phyloP scores from a whole-genome alignment of 352 stramenopile genomes.

The Phytophthora aleatoria region DNA sequence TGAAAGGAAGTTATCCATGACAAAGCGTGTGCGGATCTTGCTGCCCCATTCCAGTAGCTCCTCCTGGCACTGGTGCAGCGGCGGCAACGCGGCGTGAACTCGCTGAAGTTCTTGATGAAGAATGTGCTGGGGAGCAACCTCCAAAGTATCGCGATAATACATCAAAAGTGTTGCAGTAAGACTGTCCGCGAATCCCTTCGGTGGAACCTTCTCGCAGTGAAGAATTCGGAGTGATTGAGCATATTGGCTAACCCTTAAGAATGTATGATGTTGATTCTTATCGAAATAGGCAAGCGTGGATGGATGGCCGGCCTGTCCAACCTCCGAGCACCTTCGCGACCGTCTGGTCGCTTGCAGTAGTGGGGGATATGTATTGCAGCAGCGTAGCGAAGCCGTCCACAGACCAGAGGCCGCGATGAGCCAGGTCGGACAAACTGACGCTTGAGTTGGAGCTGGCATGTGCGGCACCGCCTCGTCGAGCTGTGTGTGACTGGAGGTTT shows the following conservation, averaged over 20 bases:
- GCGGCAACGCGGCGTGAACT: background rate
- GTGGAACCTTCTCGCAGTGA: slow-evolving; percentile 3
- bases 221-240: background rate
- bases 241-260: background rate
- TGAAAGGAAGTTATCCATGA: slow-evolving; percentile 9
- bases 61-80: background rate
- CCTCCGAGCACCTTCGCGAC: slow-evolving; percentile 23
- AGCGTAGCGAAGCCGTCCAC: slow-evolving; percentile 28
- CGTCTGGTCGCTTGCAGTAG: slow-evolving; percentile 17
- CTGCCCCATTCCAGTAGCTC: slow-evolving; percentile 6
- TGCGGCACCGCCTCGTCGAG: background rate
- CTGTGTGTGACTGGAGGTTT: background rate
- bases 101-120: background rate
- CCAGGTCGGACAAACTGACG: slow-evolving; percentile 24
- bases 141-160: slow-evolving; percentile 3
- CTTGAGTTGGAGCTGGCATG: background rate
- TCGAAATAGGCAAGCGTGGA: slow-evolving; percentile 16
- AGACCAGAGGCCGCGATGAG: slow-evolving; percentile 19
- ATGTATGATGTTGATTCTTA: background rate
- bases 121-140: background rate
- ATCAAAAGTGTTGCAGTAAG: slow-evolving; percentile 14
- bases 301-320: slow-evolving; percentile 12
- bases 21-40: slow-evolving; percentile 7
- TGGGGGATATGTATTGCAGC: slow-evolving; percentile 29
- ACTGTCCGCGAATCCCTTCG: slow-evolving; percentile 12